Percentiles rank a stretch among this genome's conserved stretches.
Evolutionary conservation across 768 basidiomycete genomes (phyloP).

Genomic region (Suillus cothurnatus): DNA sequence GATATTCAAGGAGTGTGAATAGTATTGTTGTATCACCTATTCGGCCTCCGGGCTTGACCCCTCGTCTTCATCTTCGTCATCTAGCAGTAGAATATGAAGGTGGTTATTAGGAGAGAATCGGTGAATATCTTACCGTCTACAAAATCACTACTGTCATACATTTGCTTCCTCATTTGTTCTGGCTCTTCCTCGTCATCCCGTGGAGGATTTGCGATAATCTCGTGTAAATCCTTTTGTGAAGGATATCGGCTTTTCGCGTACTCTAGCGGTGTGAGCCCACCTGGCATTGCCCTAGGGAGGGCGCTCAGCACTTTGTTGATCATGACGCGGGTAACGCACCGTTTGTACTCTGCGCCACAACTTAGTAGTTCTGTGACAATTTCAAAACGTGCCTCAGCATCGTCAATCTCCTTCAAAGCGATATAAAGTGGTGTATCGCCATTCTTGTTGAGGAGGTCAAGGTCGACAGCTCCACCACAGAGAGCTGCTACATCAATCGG

Average conservation of each 20-base stretch:
- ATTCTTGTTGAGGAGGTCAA: slow-evolving; percentile 26
- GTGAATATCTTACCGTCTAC: neutral
- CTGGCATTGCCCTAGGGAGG: neutral
- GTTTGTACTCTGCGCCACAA: neutral
- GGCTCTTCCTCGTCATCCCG: neutral
- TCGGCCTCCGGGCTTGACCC: neutral
- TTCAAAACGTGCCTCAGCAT: slow-evolving; percentile 16
- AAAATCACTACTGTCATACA: neutral
- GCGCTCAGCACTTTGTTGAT: neutral
- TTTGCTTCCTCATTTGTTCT: neutral
- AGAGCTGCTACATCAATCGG: slow-evolving; percentile 20
- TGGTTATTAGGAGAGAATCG: neutral
- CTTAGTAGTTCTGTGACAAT: slow-evolving; percentile 17
- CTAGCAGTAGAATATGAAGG: neutral
- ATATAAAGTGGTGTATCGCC: slow-evolving; percentile 33
- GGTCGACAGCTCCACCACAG: slow-evolving; percentile 21
- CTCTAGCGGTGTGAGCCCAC: slow-evolving; percentile 3
- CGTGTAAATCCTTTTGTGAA: neutral
- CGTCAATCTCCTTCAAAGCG: slow-evolving; percentile 22
- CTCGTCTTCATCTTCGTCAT: neutral
- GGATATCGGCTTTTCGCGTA: slow-evolving; percentile 1
- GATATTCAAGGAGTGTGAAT: neutral
- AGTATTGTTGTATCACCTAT: neutral
- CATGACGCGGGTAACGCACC: neutral
- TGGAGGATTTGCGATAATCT: neutral